These are phyloP conservation scores for Proliferodiscus dingleyae DNA, from an alignment of 2,329 filamentous ascomycete genomes.

Conservation along the genomic window DNA sequence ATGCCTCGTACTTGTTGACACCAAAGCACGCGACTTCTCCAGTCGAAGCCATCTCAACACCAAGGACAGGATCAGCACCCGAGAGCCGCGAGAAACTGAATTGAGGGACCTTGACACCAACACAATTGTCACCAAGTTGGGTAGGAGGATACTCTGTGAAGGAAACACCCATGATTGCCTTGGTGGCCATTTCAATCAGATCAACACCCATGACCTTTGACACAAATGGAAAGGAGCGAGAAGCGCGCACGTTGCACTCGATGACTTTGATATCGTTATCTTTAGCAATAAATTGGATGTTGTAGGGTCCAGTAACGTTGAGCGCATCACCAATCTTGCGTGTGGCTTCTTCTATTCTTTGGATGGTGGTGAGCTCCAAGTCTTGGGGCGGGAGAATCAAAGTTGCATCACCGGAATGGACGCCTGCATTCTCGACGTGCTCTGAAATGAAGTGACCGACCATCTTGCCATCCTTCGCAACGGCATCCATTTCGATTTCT, in stretches of 20 bases:
- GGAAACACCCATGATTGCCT: slow-evolving; percentile 84
- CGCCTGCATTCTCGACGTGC: slow-evolving; percentile 97
- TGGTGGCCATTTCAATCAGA: slow-evolving; percentile 96
- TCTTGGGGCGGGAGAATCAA: slow-evolving; percentile 93
- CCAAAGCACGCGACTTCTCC: slow-evolving; percentile 98
- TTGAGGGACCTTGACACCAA: slow-evolving; percentile 96
- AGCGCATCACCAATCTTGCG: slow-evolving; percentile 90
- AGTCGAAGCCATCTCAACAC: slow-evolving; percentile 98
- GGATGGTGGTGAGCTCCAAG: slow-evolving; percentile 80
- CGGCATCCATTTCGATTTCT: slow-evolving; percentile 99
- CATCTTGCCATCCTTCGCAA: slow-evolving; percentile 83
- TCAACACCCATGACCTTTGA: slow-evolving; percentile 98
- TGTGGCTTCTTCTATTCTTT: slow-evolving; percentile 89
- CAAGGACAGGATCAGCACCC: slow-evolving; percentile 90
- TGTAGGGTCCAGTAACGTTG: slow-evolving; percentile 94
- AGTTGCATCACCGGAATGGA: slow-evolving; percentile 96
- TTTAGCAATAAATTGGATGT: slow-evolving; percentile 99
- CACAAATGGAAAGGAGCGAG: slow-evolving; percentile 94
- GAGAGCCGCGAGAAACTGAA: slow-evolving; percentile 98
- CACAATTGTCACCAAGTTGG: slow-evolving; percentile 72
- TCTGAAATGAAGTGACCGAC: slow-evolving; percentile 97
- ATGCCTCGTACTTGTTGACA: slow-evolving; percentile 93
- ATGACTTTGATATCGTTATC: slow-evolving; percentile 99
- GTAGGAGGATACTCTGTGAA: slow-evolving; percentile 77
- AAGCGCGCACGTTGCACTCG: slow-evolving; percentile 96